Conservation (phyloP, 306 rosid genomes). For the Prunus salicina region DNA sequence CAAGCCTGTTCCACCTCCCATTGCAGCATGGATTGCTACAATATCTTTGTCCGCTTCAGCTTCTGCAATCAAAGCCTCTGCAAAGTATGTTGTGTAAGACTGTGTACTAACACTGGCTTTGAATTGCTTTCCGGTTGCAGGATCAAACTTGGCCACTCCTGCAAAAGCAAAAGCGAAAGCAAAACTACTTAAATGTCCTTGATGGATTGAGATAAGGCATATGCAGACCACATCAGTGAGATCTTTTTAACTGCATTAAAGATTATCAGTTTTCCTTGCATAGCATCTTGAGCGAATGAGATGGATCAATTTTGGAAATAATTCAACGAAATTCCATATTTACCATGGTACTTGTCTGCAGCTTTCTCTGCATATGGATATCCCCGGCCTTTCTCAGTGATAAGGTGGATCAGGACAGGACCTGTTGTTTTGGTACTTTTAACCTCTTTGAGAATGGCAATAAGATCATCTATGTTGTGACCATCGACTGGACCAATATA, state of each 20-base stretch:
- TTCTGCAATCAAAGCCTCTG: constrained; percentile 97
- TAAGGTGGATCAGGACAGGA: constrained; percentile 84
- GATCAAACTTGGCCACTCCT: constrained; percentile 95
- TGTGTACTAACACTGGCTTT: constrained; percentile 63
- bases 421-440: constrained; percentile 83
- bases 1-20: constrained; percentile 99
- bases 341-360: constrained; percentile 94
- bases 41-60: constrained; percentile 82
- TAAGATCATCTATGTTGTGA: constrained; percentile 90
- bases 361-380: constrained; percentile 96
- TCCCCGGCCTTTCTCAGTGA: constrained; percentile 96
- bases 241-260: background rate
- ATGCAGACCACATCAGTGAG: background rate
- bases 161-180: constrained; percentile 32
- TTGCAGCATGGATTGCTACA: constrained; percentile 95
- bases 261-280: background rate
- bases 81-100: constrained; percentile 88
- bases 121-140: constrained; percentile 86
- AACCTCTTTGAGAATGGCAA: constrained; percentile 82
- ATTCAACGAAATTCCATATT: constrained; percentile 1
- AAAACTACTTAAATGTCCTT: background rate
- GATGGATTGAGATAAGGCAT: background rate
- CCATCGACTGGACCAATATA: constrained; percentile 98
- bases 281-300: background rate
- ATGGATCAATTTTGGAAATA: background rate